Evolutionary conservation across 1,284 basidiomycete genomes (phyloP).

Genomic region (Tilletia walkeri): DNA sequence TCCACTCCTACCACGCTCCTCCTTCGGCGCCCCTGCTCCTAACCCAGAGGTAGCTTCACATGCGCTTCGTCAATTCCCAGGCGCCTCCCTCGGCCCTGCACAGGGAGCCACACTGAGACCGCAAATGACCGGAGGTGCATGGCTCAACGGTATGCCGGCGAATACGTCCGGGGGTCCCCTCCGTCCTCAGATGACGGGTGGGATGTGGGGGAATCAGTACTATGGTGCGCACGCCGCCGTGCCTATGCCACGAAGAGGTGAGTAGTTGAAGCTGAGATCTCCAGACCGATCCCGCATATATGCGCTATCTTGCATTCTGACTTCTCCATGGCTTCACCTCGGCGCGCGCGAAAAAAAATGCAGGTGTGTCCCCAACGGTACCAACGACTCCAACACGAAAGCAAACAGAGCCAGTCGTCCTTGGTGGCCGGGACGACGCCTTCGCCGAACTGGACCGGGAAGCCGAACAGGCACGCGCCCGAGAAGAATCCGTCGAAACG

Average conservation of each 20-base stretch:
- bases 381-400: neutral
- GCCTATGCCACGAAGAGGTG: constrained; percentile 11
- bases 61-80: constrained; percentile 36
- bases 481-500: neutral
- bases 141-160: constrained; percentile 31
- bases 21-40: constrained; percentile 46
- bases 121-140: constrained; percentile 47
- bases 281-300: too few species aligned
- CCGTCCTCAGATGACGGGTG: constrained; percentile 45
- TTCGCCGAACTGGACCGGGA: constrained; percentile 47
- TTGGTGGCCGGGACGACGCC: constrained; percentile 33
- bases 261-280: neutral
- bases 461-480: constrained; percentile 5
- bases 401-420: constrained; percentile 16
- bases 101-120: constrained; percentile 40
- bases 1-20: constrained; percentile 42
- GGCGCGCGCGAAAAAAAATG: neutral
- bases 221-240: neutral
- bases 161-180: constrained; percentile 31
- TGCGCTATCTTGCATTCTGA: neutral
- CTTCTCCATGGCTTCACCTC: neutral
- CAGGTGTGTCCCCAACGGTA: neutral
- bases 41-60: constrained; percentile 35
- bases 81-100: constrained; percentile 34
- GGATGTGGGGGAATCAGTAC: constrained; percentile 18